A percentile compares a stretch with the other conserved stretches of the same genome.
Evolutionary conservation across 495 filamentous ascomycete genomes (phyloP).

Genomic region (Podospora fimiseda): DNA sequence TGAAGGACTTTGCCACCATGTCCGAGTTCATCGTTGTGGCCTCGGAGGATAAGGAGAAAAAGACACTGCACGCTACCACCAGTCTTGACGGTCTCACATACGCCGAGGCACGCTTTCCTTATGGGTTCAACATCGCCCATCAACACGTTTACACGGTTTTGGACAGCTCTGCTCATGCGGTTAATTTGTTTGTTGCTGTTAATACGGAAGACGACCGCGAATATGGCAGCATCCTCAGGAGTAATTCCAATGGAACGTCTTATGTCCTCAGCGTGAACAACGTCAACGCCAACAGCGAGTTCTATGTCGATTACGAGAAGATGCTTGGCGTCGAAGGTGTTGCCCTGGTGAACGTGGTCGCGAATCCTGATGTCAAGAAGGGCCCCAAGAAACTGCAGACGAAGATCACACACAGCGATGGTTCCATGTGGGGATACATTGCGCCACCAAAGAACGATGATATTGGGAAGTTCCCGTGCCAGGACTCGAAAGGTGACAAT

Average conservation of each 20-base stretch:
- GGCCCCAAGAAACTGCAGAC: slow-evolving; percentile 74
- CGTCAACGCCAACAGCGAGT: slow-evolving; percentile 67
- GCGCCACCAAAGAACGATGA: slow-evolving; percentile 59
- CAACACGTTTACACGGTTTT: slow-evolving; percentile 86
- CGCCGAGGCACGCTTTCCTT: slow-evolving; percentile 78
- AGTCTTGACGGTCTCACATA: slow-evolving; percentile 78
- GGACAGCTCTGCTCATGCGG: slow-evolving; percentile 82
- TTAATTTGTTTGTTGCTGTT: slow-evolving; percentile 86
- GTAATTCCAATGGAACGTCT: slow-evolving; percentile 94
- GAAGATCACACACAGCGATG: slow-evolving; percentile 93
- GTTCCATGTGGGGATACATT: slow-evolving; percentile 73
- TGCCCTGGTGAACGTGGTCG: slow-evolving; percentile 75
- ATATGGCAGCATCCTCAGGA: slow-evolving; percentile 89
- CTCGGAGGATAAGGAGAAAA: slow-evolving; percentile 54
- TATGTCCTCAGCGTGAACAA: slow-evolving; percentile 74
- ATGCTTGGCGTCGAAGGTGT: slow-evolving; percentile 88
- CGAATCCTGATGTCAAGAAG: slow-evolving; percentile 55
- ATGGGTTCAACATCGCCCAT: slow-evolving; percentile 65
- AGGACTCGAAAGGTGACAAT: slow-evolving; percentile 44
- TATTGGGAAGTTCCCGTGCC: slow-evolving; percentile 68
- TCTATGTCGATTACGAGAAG: slow-evolving; percentile 94
- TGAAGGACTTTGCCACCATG: slow-evolving; percentile 86
- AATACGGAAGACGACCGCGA: slow-evolving; percentile 50
- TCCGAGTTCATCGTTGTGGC: slow-evolving; percentile 92
- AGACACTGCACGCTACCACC: slow-evolving; percentile 67